Base-by-base conservation (phyloP, 2,329 filamentous ascomycete genomes). In the Colletotrichum limetticola region DNA sequence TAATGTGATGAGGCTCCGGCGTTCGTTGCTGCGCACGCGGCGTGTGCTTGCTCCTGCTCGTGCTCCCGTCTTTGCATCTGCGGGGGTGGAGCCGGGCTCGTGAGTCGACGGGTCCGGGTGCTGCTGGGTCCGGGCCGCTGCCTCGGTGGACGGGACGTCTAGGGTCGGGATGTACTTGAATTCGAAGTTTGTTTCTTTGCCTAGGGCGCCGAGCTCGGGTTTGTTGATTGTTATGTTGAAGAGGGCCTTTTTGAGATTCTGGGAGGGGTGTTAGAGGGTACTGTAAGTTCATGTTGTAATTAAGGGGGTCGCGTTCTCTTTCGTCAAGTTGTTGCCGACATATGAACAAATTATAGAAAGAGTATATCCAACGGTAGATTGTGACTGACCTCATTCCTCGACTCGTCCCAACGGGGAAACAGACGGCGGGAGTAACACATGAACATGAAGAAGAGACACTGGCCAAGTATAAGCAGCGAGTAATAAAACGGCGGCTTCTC, bases 81-180 rank as follows among this genome's bases (percentile, higher is more conserved):
- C 19, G 42, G 42, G 19, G 42, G 42, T 22, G 42, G 19, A 22
- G 42, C 79, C 72, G 75, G 74, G 1, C 76, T 80, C 65, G 78
- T 76, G 24, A n/a, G 12, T 28, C 11, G 19, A 30, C 24, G 52
- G 22, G 9, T 14, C 19, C 49, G n/a, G 32, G 32, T 65, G 37
- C 37, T 42, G 37, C 14, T 42, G 37, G 7, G 58, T 22, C 24
- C 59, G 28, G 59, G 58, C 59, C 32, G 56, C 61, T 14, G 56
- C 71, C 59, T 79, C 78, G 3, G 80, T 86, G 16, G 82, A 84
- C 58, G 80, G 79, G 74, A 78, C 81, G 26, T 81, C 81, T 22
- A 83, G 77, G 30, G 79, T 78, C 0, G 92, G 92, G 11, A 93
- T 84, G 78, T 93, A 93, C 78, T 94, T 92, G 82, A 95, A 93